These are phyloP conservation scores for Gossypium ekmanianum DNA, from an alignment of 345 rosid genomes.

Conservation along the genomic window DNA sequence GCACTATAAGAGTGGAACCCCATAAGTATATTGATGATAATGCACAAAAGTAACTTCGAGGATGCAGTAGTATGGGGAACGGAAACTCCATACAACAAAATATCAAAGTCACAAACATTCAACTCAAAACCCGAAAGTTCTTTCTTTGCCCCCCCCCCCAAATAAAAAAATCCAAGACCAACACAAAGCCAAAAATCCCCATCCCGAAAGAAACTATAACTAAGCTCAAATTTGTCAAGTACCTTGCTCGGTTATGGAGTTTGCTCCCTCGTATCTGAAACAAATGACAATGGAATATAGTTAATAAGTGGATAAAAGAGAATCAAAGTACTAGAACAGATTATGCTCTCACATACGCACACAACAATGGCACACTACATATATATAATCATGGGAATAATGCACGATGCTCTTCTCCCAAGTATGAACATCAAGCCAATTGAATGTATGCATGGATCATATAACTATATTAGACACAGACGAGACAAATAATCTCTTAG, in stretches of 20 bases:
- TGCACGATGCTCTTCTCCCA: background rate
- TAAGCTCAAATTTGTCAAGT: constrained; percentile 21
- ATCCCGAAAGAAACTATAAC: background rate
- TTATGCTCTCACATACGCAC: background rate
- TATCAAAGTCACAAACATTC: background rate
- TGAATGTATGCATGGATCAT: background rate
- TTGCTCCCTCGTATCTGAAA: constrained; percentile 92
- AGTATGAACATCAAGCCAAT: background rate
- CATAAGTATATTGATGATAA: constrained; percentile 9
- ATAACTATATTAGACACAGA: background rate
- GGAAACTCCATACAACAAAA: background rate
- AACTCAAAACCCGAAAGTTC: background rate
- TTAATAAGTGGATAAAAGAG: background rate
- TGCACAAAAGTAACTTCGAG: background rate
- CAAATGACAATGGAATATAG: constrained; percentile 12
- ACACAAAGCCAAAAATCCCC: background rate
- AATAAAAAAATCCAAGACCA: background rate
- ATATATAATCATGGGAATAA: background rate
- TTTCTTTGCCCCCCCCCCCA: background rate
- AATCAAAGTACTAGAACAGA: background rate
- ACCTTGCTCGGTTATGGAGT: constrained; percentile 96
- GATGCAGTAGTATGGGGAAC: background rate
- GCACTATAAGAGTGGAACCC: constrained; percentile 60
- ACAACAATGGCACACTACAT: background rate
- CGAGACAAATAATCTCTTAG: too few species aligned